phyloP scores from a whole-genome alignment of 2,329 filamentous ascomycete species.

The Sporothrix variecibatus region DNA sequence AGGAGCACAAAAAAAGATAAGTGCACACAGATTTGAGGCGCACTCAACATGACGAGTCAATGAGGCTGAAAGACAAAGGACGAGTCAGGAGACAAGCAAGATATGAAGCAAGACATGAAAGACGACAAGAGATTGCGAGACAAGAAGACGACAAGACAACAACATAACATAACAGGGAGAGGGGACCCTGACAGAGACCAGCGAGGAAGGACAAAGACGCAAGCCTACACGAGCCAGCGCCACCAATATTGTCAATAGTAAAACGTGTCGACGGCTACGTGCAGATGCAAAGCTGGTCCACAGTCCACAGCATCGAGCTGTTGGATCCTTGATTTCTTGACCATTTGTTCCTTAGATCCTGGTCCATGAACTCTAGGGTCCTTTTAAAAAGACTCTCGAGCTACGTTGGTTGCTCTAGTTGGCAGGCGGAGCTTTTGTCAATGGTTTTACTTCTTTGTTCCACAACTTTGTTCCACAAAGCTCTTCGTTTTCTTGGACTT shows the following conservation, averaged over 20 bases:
- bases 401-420: neutral
- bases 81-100: neutral
- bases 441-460: neutral
- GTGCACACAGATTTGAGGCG: neutral
- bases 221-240: too few species aligned
- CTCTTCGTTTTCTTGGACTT: neutral
- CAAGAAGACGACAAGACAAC: neutral
- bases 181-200: neutral
- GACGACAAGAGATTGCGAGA: neutral
- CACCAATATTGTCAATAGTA: conserved; percentile 10
- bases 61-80: neutral
- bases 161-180: neutral
- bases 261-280: neutral
- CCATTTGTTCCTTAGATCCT: neutral
- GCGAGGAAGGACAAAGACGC: neutral
- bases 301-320: neutral
- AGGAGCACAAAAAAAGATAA: neutral
- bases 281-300: neutral
- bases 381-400: neutral
- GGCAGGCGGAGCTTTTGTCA: neutral
- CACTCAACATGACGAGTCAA: neutral
- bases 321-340: neutral
- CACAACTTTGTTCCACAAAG: neutral
- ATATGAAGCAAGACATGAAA: neutral
- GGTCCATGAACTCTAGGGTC: neutral